Percentiles rank a stretch among this genome's conserved stretches.
Conservation (phyloP, 768 basidiomycete genomes). For the Termitomyces sp. region DNA sequence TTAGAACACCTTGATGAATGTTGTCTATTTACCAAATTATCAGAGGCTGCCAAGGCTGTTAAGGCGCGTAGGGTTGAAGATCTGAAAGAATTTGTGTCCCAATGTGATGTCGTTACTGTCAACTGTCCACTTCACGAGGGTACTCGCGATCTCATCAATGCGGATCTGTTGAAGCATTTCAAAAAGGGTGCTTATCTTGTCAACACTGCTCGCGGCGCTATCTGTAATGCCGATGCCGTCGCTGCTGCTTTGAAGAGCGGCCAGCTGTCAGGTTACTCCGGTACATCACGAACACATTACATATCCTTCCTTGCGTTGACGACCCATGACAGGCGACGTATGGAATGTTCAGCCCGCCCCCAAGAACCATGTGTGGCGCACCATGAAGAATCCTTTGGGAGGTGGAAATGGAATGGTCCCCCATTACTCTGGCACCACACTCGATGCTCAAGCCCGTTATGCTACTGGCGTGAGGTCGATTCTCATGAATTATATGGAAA, state of each 20-base stretch:
- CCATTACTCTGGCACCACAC: slow-evolving; percentile 83
- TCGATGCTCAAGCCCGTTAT: slow-evolving; percentile 87
- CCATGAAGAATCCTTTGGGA: slow-evolving; percentile 71
- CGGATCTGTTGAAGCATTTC: slow-evolving; percentile 79
- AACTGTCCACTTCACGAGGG: slow-evolving; percentile 87
- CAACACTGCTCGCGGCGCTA: slow-evolving; percentile 91
- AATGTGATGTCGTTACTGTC: slow-evolving; percentile 81
- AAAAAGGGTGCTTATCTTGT: slow-evolving; percentile 92
- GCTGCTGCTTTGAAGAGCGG: slow-evolving; percentile 72
- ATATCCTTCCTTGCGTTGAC: not conserved
- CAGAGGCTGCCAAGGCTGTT: slow-evolving; percentile 61
- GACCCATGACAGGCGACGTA: slow-evolving; percentile 46
- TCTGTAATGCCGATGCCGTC: slow-evolving; percentile 81
- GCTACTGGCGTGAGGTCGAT: slow-evolving; percentile 67
- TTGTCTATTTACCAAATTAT: not conserved
- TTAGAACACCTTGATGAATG: not conserved
- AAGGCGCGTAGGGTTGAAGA: slow-evolving; percentile 71
- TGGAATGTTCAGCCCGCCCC: slow-evolving; percentile 89
- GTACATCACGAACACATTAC: slow-evolving; percentile 13
- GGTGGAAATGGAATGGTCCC: slow-evolving; percentile 90
- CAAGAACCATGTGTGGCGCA: slow-evolving; percentile 81
- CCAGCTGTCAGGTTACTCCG: slow-evolving; percentile 58
- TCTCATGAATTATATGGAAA: slow-evolving; percentile 60
- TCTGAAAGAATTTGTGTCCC: slow-evolving; percentile 42
- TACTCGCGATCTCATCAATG: slow-evolving; percentile 74